Evolutionary conservation across 192 early-diverging fungal genomes (phyloP).

Genomic region (Backusella sp.): DNA sequence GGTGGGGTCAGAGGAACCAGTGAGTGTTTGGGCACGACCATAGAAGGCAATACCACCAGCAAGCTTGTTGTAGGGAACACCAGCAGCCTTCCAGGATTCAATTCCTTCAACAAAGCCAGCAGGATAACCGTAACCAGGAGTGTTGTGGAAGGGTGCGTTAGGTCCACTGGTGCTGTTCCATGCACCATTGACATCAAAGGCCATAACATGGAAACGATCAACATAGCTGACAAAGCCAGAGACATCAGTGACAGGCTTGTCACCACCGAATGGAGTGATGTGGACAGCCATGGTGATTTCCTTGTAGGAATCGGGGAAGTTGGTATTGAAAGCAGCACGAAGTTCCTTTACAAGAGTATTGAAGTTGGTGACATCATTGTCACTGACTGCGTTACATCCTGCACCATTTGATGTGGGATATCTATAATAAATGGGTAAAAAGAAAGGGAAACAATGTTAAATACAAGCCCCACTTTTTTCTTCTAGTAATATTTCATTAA

Average conservation of each 20-base stretch:
- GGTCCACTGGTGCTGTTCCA: constrained; percentile 54
- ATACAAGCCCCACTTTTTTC: not conserved
- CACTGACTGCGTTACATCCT: constrained; percentile 53
- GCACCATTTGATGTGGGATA: constrained; percentile 64
- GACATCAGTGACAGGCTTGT: constrained; percentile 51
- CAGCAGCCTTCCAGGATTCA: constrained; percentile 53
- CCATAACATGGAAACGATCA: constrained; percentile 70
- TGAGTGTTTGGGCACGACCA: constrained; percentile 43
- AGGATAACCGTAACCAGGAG: constrained; percentile 28
- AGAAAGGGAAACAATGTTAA: not conserved
- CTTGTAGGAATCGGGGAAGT: constrained; percentile 41
- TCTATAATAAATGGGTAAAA: not conserved
- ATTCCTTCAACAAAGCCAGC: constrained; percentile 49
- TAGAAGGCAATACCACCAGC: constrained; percentile 63
- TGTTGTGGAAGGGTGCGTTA: constrained; percentile 44
- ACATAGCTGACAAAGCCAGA: constrained; percentile 56
- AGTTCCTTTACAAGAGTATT: constrained; percentile 57
- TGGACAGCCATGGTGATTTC: constrained; percentile 65
- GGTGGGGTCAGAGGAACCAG: constrained; percentile 23
- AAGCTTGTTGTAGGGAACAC: constrained; percentile 60
- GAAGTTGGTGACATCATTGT: constrained; percentile 55
- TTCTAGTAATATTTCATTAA: not conserved
- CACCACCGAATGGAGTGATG: constrained; percentile 56
- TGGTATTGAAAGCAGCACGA: constrained; percentile 42
- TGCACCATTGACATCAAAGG: constrained; percentile 61